These are phyloP conservation scores for Entonaema liquescens DNA, from an alignment of 495 filamentous ascomycete genomes.

Conservation along the genomic window DNA sequence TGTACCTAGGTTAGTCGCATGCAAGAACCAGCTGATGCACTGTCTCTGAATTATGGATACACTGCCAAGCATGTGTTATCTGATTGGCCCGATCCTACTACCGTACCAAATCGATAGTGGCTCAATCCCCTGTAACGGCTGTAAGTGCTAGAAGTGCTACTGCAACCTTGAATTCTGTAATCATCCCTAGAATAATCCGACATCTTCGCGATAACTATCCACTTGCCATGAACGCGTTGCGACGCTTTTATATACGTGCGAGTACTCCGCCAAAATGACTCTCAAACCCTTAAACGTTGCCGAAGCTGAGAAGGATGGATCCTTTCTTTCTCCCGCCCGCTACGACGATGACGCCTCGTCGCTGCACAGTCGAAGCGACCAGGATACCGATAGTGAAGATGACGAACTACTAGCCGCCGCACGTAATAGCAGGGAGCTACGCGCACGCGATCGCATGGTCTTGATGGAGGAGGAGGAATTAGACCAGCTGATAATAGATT, in stretches of 20 bases:
- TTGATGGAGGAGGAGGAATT: conserved; percentile 89
- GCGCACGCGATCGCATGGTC: conserved; percentile 76
- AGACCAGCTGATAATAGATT: conserved; percentile 74
- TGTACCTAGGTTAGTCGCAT: background rate
- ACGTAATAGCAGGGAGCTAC: conserved; percentile 74
- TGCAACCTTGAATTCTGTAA: background rate
- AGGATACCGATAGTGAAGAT: conserved; percentile 80
- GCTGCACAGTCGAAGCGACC: conserved; percentile 71
- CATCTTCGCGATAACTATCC: background rate
- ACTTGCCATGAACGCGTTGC: conserved; percentile 25
- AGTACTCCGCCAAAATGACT: conserved; percentile 34
- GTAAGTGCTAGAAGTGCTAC: background rate
- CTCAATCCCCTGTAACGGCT: background rate
- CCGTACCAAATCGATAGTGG: background rate
- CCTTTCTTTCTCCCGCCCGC: conserved; percentile 67
- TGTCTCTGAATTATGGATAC: conserved; percentile 4
- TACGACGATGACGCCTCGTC: conserved; percentile 76
- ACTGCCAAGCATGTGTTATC: background rate
- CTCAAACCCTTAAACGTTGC: conserved; percentile 30
- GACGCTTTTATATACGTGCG: conserved; percentile 7
- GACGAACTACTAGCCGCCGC: conserved; percentile 70
- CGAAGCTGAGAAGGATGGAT: conserved; percentile 45
- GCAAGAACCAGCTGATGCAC: conserved; percentile 11
- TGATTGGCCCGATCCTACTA: conserved; percentile 3
- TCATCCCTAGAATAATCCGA: background rate